Percentiles rank a stretch among this genome's conserved stretches.
Evolutionary conservation across 441 rosid genomes (phyloP).

Genomic region (Jatropha podagrica): DNA sequence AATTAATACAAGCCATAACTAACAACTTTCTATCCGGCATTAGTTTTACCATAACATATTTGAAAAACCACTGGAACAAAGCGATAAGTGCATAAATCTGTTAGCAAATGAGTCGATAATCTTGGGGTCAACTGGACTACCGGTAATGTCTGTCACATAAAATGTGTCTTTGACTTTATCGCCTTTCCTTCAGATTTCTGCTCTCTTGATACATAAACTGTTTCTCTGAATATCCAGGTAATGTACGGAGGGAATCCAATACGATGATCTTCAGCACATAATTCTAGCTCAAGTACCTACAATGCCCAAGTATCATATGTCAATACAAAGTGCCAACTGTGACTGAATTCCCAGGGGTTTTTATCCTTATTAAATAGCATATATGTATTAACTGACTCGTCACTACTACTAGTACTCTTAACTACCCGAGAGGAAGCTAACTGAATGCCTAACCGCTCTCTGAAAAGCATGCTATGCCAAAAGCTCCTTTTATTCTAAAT

Average conservation of each 20-base stretch:
- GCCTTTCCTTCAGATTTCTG: constrained; percentile 66
- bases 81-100: constrained; percentile 33
- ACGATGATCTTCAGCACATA: constrained; percentile 62
- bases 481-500: not conserved
- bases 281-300: constrained; percentile 81
- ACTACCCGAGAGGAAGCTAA: no score
- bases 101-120: constrained; percentile 58
- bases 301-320: constrained; percentile 2
- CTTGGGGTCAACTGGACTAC: constrained; percentile 66
- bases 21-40: no score
- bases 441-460: no score
- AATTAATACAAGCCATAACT: no score
- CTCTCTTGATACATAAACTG: constrained; percentile 73
- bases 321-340: constrained; percentile 1
- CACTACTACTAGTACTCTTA: no score
- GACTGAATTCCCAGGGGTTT: not conserved
- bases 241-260: constrained; percentile 82
- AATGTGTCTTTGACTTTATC: constrained; percentile 73
- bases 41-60: no score
- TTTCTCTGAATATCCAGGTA: constrained; percentile 89
- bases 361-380: no score
- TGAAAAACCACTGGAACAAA: no score
- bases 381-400: no score
- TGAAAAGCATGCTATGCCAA: no score
- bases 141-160: constrained; percentile 82